These are phyloP conservation scores for Cardiosporidium cionae DNA, from an alignment of 169 alveolate species.

Conservation along the genomic window DNA sequence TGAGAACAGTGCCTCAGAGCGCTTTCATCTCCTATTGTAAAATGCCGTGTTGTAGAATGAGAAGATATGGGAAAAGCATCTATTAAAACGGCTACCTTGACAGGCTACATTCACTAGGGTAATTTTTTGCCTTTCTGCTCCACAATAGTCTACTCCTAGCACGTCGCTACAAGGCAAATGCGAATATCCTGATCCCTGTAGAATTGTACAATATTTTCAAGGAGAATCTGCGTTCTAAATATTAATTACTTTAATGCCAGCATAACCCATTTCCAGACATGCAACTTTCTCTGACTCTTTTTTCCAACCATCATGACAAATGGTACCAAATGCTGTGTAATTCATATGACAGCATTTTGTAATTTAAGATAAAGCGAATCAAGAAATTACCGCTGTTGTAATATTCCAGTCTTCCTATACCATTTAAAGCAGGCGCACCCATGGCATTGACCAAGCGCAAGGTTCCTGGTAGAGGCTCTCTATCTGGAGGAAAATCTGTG, in stretches of 20 bases:
- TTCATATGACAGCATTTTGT: not conserved
- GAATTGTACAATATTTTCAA: not conserved
- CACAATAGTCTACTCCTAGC: constrained; percentile 73
- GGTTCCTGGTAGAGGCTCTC: constrained; percentile 52
- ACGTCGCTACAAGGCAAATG: constrained; percentile 61
- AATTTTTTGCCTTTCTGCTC: constrained; percentile 59
- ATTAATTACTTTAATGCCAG: constrained; percentile 8
- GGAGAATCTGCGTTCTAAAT: not conserved
- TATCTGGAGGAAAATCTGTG: constrained; percentile 46
- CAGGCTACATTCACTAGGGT: constrained; percentile 67
- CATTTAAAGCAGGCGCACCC: constrained; percentile 46
- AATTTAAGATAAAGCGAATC: not conserved
- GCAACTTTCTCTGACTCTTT: constrained; percentile 64
- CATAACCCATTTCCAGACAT: constrained; percentile 69
- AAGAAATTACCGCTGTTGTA: constrained; percentile 8
- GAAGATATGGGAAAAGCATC: not conserved
- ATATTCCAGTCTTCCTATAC: constrained; percentile 51
- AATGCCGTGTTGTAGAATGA: too few relatives aligned
- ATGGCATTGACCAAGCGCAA: constrained; percentile 54
- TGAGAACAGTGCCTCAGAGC: constrained; percentile 38
- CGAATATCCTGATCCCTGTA: constrained; percentile 72
- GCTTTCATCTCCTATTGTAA: constrained; percentile 17
- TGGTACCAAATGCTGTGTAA: constrained; percentile 56
- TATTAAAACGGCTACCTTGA: constrained; percentile 43
- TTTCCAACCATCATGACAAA: constrained; percentile 70